Base-by-base conservation (phyloP, 2,329 filamentous ascomycete species). In the Phialocephala sp. region DNA sequence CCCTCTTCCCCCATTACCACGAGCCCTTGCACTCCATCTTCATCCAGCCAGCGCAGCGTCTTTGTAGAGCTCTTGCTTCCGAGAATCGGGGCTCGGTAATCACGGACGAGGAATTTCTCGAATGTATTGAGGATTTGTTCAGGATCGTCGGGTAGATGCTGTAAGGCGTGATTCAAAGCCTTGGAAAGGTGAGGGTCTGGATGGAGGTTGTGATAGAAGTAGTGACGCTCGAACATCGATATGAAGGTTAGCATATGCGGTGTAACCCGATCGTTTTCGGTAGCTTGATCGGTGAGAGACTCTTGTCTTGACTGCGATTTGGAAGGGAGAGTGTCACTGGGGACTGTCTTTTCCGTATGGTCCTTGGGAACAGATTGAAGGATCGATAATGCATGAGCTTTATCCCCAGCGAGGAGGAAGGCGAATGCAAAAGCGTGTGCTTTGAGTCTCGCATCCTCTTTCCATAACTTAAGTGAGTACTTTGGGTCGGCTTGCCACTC, bases 361-460 rank as follows among this genome's bases (percentile, higher is more conserved):
- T 18, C 27, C 14, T 27, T 12, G 24, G 24, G 14, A 54, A 12
- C 15, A 27, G 50, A 35, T 27, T 32, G 14, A 32, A 35, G 50
- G 14, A 35, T 54, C 11, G 50, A 54, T 3, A 35, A 35, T 3
- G 50, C 50, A 6, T 27, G 24, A 18, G 62, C 36, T n/a, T 8
- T 37, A 59, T 71, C 66, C 22, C 62, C 55, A 12, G 66, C 70
- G 20, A 69, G 36, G 2, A 69, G 8, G 39, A 72, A 68, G 12
- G 69, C 69, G 8, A 65, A 45, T n/a, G 68, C 70, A 62, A 71
- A 72, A 32, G 66, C 43, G 22, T 68, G 59, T 11, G 63, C 63
- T 36, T 62, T 52, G 8, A 58, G 62, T 18, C 58, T 45, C 32
- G 39, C 8, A 11, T 65, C 52, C 35, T 57, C 39, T 35, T 45